phyloP scores from a whole-genome alignment of 2,329 filamentous ascomycete genomes.

The Pyrenochaeta sp. region DNA sequence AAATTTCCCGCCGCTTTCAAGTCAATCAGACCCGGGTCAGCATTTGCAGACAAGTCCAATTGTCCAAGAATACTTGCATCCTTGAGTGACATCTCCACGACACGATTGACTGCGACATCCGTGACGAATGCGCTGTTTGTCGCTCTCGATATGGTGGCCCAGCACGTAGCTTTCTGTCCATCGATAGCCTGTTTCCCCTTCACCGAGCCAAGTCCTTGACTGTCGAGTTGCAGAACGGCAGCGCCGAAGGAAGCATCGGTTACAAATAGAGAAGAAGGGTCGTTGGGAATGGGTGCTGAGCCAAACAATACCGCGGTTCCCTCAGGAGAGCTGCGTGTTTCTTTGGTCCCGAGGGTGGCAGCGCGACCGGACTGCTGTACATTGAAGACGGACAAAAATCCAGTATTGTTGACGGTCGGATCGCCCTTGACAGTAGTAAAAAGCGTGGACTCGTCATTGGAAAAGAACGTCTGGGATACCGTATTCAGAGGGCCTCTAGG shows the following conservation, averaged over 20 bases:
- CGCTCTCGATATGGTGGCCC: constrained; percentile 59
- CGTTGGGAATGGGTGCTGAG: constrained; percentile 55
- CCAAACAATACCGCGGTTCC: constrained; percentile 68
- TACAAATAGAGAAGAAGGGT: constrained; percentile 54
- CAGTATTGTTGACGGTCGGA: constrained; percentile 61
- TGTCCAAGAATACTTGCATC: constrained; percentile 57
- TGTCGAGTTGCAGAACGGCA: constrained; percentile 57
- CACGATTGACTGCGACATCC: constrained; percentile 59
- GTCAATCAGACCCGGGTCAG: constrained; percentile 65
- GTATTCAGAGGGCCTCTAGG: constrained; percentile 66
- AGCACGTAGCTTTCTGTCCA: constrained; percentile 65
- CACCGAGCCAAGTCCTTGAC: constrained; percentile 42
- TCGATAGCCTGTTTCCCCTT: constrained; percentile 51
- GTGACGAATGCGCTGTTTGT: constrained; percentile 66
- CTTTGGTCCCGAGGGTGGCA: constrained; percentile 21
- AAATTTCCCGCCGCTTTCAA: constrained; percentile 61
- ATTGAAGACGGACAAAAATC: constrained; percentile 63
- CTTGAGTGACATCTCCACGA: constrained; percentile 63
- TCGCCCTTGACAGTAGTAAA: constrained; percentile 69
- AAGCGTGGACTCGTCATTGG: constrained; percentile 59
- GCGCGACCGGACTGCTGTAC: constrained; percentile 39
- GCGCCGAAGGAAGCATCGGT: constrained; percentile 68
- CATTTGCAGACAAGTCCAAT: constrained; percentile 50
- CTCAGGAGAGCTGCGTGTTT: constrained; percentile 52
- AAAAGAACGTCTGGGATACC: constrained; percentile 68